Conservation (phyloP, 2,329 filamentous ascomycete species). For the Knufia petricola region DNA sequence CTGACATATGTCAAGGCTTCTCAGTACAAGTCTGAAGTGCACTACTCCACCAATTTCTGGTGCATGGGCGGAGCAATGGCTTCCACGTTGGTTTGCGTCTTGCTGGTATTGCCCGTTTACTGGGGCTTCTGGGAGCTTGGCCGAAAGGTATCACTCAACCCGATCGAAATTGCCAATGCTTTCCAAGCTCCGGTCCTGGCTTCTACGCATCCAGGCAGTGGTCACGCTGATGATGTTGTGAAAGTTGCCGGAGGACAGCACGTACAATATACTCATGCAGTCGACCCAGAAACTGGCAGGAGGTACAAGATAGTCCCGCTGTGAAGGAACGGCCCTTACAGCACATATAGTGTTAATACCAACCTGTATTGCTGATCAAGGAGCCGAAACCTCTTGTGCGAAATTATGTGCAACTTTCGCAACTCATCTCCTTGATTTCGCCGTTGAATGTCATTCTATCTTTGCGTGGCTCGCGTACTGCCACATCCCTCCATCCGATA, state of each 20-base stretch:
- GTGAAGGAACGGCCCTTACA: too few relatives aligned
- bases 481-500: too few relatives aligned
- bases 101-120: slow-evolving; percentile 16
- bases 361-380: too few relatives aligned
- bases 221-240: slow-evolving; percentile 2
- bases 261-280: slow-evolving; percentile 1
- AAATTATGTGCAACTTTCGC: too few relatives aligned
- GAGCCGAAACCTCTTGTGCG: too few relatives aligned
- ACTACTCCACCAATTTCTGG: slow-evolving; percentile 2
- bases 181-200: slow-evolving; percentile 18
- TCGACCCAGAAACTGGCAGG: slow-evolving; percentile 1
- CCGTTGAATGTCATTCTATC: too few relatives aligned
- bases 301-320: too few relatives aligned
- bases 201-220: neutral
- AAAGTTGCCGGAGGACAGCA: neutral
- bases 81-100: slow-evolving; percentile 4
- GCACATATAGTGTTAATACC: too few relatives aligned
- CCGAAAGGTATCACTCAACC: slow-evolving; percentile 20
- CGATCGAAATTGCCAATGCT: slow-evolving; percentile 24
- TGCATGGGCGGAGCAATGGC: neutral
- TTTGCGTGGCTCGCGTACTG: too few relatives aligned
- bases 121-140: slow-evolving; percentile 23
- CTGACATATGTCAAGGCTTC: too few relatives aligned
- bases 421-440: too few relatives aligned
- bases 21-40: neutral